Evolutionary conservation across 148 eudicot genomes (phyloP).

Genomic region (Vaccinium macrocarpon): DNA sequence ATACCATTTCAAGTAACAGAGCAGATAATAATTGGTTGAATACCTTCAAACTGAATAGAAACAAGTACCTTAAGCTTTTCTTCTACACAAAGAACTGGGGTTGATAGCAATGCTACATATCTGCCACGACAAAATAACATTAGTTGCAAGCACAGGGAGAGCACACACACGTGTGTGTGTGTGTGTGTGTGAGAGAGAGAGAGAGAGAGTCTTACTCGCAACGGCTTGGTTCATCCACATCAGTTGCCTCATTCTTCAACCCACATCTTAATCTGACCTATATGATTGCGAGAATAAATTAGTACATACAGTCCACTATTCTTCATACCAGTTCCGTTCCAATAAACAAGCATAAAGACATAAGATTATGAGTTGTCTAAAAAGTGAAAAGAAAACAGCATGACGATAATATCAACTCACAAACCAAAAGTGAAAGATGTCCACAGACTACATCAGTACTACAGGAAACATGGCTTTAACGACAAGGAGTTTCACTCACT

Average conservation of each 20-base stretch:
- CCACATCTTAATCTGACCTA: conserved; percentile 97
- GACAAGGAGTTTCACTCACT: no score
- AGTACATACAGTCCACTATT: background rate
- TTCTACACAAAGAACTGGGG: conserved; percentile 75
- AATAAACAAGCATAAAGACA: background rate
- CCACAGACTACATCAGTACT: background rate
- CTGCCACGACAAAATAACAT: conserved; percentile 34
- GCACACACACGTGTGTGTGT: background rate
- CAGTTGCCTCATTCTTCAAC: conserved; percentile 73
- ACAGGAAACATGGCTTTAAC: background rate
- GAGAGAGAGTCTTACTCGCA: conserved; percentile 70
- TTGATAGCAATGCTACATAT: conserved; percentile 73
- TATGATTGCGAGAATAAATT: background rate
- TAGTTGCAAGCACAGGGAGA: background rate
- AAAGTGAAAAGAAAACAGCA: conserved; percentile 5
- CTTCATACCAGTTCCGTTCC: no score
- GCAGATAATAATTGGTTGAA: conserved; percentile 3
- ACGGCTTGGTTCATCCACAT: conserved; percentile 98
- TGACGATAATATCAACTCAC: conserved; percentile 2
- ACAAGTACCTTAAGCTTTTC: conserved; percentile 77
- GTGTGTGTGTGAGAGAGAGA: background rate
- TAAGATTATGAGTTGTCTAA: background rate
- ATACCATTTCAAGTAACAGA: background rate
- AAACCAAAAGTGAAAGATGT: background rate
- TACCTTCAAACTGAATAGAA: background rate